These are phyloP conservation scores for Cyanodermella asteris DNA, from an alignment of 2,329 filamentous ascomycete genomes.

Conservation along the genomic window DNA sequence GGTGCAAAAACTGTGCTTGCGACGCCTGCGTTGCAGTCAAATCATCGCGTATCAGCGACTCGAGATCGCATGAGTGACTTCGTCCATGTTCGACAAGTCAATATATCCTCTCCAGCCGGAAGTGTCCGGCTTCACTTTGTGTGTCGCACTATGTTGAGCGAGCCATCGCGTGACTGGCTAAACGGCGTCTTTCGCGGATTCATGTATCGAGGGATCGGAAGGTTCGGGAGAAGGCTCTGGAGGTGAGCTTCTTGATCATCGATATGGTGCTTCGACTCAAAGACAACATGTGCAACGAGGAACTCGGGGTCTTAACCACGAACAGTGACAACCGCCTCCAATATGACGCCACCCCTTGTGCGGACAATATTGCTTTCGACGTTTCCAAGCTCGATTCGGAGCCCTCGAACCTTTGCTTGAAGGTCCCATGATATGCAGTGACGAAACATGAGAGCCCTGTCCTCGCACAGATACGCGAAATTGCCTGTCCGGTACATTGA, in stretches of 20 bases:
- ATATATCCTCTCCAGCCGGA: too few relatives aligned
- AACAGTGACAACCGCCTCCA: constrained; percentile 11
- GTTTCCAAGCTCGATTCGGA: constrained; percentile 27
- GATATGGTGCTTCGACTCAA: constrained; percentile 5
- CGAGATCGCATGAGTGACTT: too few relatives aligned
- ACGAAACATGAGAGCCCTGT: constrained; percentile 10
- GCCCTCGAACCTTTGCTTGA: constrained; percentile 24
- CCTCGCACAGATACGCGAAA: constrained; percentile 9
- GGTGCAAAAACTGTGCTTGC: too few relatives aligned
- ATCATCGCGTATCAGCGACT: too few relatives aligned
- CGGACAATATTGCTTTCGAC: constrained; percentile 10
- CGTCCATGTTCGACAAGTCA: too few relatives aligned
- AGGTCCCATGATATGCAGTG: constrained; percentile 18
- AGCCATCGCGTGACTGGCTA: too few relatives aligned
- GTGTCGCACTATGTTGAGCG: too few relatives aligned
- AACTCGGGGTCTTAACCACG: constrained; percentile 9
- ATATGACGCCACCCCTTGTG: neutral
- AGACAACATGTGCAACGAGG: constrained; percentile 17
- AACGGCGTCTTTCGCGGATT: too few relatives aligned
- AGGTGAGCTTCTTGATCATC: constrained; percentile 4
- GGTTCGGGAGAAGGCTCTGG: constrained; percentile 6
- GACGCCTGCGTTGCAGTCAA: too few relatives aligned
- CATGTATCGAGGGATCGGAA: constrained; percentile 18
- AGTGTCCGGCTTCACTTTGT: too few relatives aligned
- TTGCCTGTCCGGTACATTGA: constrained; percentile 12